Percentiles rank a stretch among this genome's conserved stretches.
phyloP scores from a whole-genome alignment of 345 rosid species.

The Trapa incisa region DNA sequence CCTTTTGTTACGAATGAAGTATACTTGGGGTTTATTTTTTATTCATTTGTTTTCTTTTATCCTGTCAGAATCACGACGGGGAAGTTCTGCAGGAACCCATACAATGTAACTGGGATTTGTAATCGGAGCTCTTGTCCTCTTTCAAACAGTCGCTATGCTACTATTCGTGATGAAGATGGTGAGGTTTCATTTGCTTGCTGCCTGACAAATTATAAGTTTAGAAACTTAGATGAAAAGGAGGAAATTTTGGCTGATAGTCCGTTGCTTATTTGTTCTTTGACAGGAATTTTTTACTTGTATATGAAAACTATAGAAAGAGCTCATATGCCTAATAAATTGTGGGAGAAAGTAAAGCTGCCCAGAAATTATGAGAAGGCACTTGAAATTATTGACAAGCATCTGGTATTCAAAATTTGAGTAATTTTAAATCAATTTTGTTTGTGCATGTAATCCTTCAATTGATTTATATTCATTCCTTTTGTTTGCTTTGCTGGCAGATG shows the following conservation, averaged over 20 bases:
- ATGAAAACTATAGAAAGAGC: conserved; percentile 98
- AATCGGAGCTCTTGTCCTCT: conserved; percentile 97
- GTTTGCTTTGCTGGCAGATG: conserved; percentile 26
- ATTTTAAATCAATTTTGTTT: background rate
- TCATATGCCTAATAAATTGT: conserved; percentile 70
- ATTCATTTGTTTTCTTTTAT: background rate
- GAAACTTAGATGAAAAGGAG: no score
- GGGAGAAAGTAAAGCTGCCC: conserved; percentile 88
- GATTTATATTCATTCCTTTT: background rate
- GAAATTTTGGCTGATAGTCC: background rate
- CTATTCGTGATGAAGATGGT: conserved; percentile 90
- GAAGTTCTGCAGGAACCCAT: conserved; percentile 83
- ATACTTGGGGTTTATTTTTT: no score
- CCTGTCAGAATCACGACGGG: conserved; percentile 66
- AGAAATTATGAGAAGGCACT: conserved; percentile 84
- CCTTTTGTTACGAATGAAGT: no score
- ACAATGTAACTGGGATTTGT: conserved; percentile 86
- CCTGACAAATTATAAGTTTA: no score
- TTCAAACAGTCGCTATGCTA: conserved; percentile 90
- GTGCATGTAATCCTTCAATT: background rate
- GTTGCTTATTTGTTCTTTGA: conserved; percentile 7
- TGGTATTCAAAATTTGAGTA: conserved; percentile 33
- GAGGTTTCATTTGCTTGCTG: background rate
- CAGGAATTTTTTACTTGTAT: conserved; percentile 85
- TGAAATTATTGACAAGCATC: conserved; percentile 73